phyloP scores from a whole-genome alignment of 2,329 filamentous ascomycete genomes.

The Hysterium pulicare region DNA sequence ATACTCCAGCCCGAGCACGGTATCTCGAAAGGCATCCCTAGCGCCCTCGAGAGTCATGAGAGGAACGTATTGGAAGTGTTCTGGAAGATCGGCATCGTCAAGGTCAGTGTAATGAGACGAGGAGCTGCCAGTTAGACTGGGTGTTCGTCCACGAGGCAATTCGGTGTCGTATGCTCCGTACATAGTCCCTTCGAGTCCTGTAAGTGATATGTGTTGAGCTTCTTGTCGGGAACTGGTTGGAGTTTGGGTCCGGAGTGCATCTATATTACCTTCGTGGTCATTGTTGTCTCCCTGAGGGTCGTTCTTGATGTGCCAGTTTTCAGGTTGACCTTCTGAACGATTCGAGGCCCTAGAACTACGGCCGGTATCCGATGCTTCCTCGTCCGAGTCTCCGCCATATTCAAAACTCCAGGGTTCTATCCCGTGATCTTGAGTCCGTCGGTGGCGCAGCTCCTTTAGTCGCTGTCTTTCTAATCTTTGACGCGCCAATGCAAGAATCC shows the following conservation, averaged over 20 bases:
- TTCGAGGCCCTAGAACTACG: constrained; percentile 23
- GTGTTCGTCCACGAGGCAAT: constrained; percentile 62
- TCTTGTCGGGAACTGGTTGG: constrained; percentile 1
- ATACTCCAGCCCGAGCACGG: constrained; percentile 88
- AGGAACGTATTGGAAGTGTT: constrained; percentile 90
- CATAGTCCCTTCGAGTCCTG: constrained; percentile 73
- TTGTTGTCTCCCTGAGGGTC: constrained; percentile 17
- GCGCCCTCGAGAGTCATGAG: constrained; percentile 85
- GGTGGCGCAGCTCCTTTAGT: constrained; percentile 33
- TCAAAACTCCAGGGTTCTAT: constrained; percentile 81
- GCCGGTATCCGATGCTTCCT: constrained; percentile 40
- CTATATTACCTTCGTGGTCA: constrained; percentile 23
- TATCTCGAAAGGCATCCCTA: constrained; percentile 83
- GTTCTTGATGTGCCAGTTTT: constrained; percentile 16
- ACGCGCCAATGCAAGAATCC: constrained; percentile 35
- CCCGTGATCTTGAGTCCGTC: constrained; percentile 34
- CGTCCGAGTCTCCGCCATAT: constrained; percentile 62
- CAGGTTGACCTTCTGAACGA: constrained; percentile 16
- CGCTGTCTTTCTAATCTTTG: constrained; percentile 38
- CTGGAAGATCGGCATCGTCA: constrained; percentile 61
- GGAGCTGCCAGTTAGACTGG: constrained; percentile 76
- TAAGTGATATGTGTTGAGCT: constrained; percentile 16
- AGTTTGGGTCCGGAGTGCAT: constrained; percentile 21
- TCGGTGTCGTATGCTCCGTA: constrained; percentile 67
- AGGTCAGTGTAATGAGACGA: constrained; percentile 50